Evolutionary conservation across 352 stramenopile genomes (phyloP).

Genomic region (Pythium dissotocum): DNA sequence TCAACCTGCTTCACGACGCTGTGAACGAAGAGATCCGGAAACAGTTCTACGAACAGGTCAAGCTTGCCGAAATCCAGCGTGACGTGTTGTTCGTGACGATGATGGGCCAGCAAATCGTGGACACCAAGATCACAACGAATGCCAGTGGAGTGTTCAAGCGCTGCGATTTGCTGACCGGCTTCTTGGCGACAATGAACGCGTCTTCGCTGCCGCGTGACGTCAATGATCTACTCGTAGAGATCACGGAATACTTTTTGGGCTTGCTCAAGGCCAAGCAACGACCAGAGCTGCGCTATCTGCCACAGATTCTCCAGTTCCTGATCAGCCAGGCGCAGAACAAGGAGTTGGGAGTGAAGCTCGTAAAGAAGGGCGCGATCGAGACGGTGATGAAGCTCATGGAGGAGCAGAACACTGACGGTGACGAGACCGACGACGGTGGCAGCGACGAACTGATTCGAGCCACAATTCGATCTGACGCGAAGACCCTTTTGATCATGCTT

Average conservation of each 20-base stretch:
- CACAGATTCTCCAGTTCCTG: slow-evolving; percentile 47
- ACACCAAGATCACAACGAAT: slow-evolving; percentile 61
- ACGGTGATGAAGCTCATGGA: slow-evolving; percentile 53
- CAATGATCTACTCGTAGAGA: slow-evolving; percentile 60
- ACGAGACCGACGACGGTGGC: slow-evolving; percentile 6
- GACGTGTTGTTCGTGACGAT: slow-evolving; percentile 68
- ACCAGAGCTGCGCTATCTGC: slow-evolving; percentile 26
- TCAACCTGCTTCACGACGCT: slow-evolving; percentile 73
- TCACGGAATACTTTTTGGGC: slow-evolving; percentile 51
- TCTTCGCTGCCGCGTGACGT: slow-evolving; percentile 47
- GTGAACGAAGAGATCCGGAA: slow-evolving; percentile 40
- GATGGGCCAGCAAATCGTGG: slow-evolving; percentile 65
- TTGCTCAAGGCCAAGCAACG: slow-evolving; percentile 25
- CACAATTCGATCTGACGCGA: slow-evolving; percentile 25
- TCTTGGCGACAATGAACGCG: slow-evolving; percentile 52
- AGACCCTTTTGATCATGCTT: slow-evolving; percentile 53
- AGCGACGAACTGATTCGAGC: not conserved
- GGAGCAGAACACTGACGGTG: slow-evolving; percentile 35
- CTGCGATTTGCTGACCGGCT: slow-evolving; percentile 52
- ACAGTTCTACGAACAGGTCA: slow-evolving; percentile 69
- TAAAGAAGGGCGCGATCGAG: slow-evolving; percentile 59
- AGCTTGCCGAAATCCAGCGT: slow-evolving; percentile 43
- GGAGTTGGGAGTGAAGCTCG: slow-evolving; percentile 44
- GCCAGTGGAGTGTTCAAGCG: slow-evolving; percentile 65
- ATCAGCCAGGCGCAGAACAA: slow-evolving; percentile 27